Evolutionary conservation across 2,329 filamentous ascomycete species (phyloP).

Genomic region (Stemphylium lycopersici): DNA sequence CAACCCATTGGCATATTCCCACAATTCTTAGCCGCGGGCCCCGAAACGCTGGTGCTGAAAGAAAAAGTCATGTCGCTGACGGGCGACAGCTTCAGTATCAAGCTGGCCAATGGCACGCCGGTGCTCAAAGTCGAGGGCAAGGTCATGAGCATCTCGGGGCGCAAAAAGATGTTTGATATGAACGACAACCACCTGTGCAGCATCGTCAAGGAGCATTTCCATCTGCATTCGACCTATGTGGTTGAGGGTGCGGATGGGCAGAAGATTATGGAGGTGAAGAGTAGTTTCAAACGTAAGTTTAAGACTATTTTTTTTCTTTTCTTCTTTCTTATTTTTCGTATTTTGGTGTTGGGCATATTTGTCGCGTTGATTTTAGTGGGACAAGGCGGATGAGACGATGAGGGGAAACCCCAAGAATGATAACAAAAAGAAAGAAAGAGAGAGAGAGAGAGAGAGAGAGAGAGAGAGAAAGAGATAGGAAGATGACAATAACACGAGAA

Average conservation of each 20-base stretch:
- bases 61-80: conserved; percentile 67
- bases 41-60: conserved; percentile 61
- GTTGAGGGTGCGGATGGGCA: conserved; percentile 42
- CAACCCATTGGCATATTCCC: conserved; percentile 39
- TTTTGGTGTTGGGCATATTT: too few relatives aligned
- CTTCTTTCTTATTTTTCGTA: too few relatives aligned
- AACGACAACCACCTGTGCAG: conserved; percentile 63
- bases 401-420: neutral
- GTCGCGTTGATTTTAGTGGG: too few relatives aligned
- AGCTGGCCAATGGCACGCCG: conserved; percentile 59
- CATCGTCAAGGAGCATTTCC: conserved; percentile 60
- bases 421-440: neutral
- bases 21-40: conserved; percentile 32
- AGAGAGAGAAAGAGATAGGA: neutral
- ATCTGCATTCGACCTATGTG: too few relatives aligned
- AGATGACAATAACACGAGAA: too few relatives aligned
- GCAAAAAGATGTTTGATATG: conserved; percentile 64
- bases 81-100: conserved; percentile 70
- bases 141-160: conserved; percentile 57
- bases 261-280: conserved; percentile 63
- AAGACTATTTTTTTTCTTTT: too few relatives aligned
- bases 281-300: conserved; percentile 57
- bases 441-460: neutral
- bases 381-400: too few relatives aligned
- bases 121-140: conserved; percentile 65